phyloP scores from a whole-genome alignment of 352 stramenopile genomes.

The Phytopythium aichiense region DNA sequence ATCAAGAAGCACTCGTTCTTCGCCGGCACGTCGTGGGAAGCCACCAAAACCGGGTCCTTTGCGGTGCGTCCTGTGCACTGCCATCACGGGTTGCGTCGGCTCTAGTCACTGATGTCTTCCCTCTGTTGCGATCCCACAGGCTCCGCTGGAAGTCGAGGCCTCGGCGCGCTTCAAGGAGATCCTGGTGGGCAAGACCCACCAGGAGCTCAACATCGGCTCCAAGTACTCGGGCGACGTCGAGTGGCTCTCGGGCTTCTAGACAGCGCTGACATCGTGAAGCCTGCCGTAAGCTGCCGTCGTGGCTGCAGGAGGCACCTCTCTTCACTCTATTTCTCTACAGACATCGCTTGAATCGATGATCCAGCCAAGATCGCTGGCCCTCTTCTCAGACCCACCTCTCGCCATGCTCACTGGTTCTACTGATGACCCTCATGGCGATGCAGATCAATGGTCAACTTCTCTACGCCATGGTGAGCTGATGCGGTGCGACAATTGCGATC shows the following conservation, averaged over 20 bases:
- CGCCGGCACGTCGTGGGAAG: conserved; percentile 75
- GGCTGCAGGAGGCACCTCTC: background rate
- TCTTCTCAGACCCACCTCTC: background rate
- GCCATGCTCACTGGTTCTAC: background rate
- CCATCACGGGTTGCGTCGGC: background rate
- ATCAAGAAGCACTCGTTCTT: conserved; percentile 86
- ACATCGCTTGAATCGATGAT: background rate
- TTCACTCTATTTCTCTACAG: background rate
- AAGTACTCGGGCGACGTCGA: conserved; percentile 66
- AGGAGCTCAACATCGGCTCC: conserved; percentile 69
- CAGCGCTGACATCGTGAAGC: background rate
- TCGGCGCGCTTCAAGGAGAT: conserved; percentile 73
- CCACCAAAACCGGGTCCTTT: conserved; percentile 77
- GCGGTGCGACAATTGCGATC: background rate
- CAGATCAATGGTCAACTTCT: background rate
- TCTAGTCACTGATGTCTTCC: conserved; percentile 6
- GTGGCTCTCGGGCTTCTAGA: conserved; percentile 76
- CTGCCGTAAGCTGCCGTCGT: background rate
- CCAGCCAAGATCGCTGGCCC: background rate
- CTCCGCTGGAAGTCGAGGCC: conserved; percentile 68
- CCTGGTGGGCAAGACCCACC: conserved; percentile 32
- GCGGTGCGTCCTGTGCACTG: conserved; percentile 34
- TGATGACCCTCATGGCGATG: background rate
- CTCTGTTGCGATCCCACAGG: conserved; percentile 24
- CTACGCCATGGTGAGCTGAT: background rate